Base-by-base conservation (phyloP, 345 rosid genomes). In the Syzygium jambos region DNA sequence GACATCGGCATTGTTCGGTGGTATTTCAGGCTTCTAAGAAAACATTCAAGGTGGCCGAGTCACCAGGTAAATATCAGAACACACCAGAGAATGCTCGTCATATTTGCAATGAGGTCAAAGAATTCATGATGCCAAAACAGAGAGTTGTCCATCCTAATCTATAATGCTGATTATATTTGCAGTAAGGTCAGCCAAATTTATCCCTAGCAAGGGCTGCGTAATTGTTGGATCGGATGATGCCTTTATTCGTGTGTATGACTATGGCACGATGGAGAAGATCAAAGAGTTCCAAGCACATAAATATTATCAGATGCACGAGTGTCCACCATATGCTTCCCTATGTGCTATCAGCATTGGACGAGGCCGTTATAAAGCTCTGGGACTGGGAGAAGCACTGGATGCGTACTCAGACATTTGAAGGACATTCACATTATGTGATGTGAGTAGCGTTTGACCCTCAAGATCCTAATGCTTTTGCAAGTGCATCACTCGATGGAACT, bases 361-460 rank as follows among this genome's bases (percentile, higher is more conserved):
- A 92, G 68, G 85, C 4, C 85, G 56, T 84, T 34, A 88, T 92
- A 34, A 92, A 90, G 90, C 84, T 88, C 41, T 92, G 94, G 93
- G 90, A 92, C 85, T 92, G 93, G 94, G 94, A 92, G 77, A 90
- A 90, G 90, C 90, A 86, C 17, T 92, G 94, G 94, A 16, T 1
- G 19, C 90, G 94, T 86, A 17, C 87, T 86, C 84, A 38, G 55
- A 84, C 51, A 46, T 92, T 90, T 12, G 88, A 91, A 83, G 94
- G 90, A 13, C 94, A 92, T 85, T 85, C 91, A 27, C 92, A 91
- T 87, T 91, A 92, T 86, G 94, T 89, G 53, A 92, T 91, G 94
- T 90, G 90, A 51, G 65, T 19, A 3, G 85, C 87, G 1, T 89
- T 91, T 78, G 87, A 89, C 85, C 90, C 90, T 30, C 77, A 52